Percentiles rank a stretch among this genome's conserved stretches.
Evolutionary conservation across 2,329 filamentous ascomycete genomes (phyloP).

Genomic region (Monilinia fructicola): DNA sequence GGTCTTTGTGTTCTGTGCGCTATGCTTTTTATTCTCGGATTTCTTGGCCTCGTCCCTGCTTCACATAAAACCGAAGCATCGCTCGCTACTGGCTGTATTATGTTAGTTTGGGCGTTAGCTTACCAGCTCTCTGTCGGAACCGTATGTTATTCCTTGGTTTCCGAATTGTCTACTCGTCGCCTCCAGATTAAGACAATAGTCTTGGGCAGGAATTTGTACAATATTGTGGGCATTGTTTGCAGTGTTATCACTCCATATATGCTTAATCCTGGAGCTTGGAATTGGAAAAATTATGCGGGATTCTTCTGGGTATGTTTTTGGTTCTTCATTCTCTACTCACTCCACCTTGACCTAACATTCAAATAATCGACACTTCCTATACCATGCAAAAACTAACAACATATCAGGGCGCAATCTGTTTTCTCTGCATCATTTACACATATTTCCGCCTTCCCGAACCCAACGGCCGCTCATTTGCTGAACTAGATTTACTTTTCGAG

Average conservation of each 20-base stretch:
- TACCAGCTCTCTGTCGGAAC: slow-evolving; percentile 89
- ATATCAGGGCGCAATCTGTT: slow-evolving; percentile 58
- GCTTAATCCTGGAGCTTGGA: slow-evolving; percentile 83
- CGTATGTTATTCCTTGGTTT: slow-evolving; percentile 84
- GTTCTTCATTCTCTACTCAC: background rate
- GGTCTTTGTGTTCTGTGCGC: slow-evolving; percentile 46
- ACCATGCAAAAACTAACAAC: background rate
- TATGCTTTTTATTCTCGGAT: slow-evolving; percentile 80
- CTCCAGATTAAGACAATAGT: slow-evolving; percentile 92
- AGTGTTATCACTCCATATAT: slow-evolving; percentile 86
- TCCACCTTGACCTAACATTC: background rate
- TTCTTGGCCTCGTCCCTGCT: slow-evolving; percentile 49
- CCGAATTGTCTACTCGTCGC: slow-evolving; percentile 77
- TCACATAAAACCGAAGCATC: slow-evolving; percentile 31
- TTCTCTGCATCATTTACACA: slow-evolving; percentile 61
- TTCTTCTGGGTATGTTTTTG: slow-evolving; percentile 54
- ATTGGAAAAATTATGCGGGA: slow-evolving; percentile 83
- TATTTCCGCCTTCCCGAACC: slow-evolving; percentile 83
- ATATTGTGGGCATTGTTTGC: slow-evolving; percentile 78
- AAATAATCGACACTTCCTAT: too few species aligned
- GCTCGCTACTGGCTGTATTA: slow-evolving; percentile 54
- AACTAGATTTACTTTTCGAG: slow-evolving; percentile 84
- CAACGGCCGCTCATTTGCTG: slow-evolving; percentile 75
- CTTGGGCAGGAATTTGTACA: slow-evolving; percentile 69
- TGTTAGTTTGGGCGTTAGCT: slow-evolving; percentile 77